These are phyloP conservation scores for Linum lewisii DNA, from an alignment of 345 rosid species.

Conservation along the genomic window DNA sequence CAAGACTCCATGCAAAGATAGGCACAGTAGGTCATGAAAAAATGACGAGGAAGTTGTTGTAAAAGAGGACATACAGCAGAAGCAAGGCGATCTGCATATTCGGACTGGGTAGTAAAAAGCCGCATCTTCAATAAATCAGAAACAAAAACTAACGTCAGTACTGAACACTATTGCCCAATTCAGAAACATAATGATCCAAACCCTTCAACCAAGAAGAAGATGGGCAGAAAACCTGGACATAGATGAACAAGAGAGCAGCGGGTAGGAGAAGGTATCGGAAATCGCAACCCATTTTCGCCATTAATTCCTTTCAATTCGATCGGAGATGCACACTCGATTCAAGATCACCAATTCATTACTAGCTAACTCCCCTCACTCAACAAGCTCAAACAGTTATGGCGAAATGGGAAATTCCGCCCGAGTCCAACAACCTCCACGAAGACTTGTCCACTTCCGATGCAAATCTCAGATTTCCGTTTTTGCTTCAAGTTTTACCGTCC, in stretches of 20 bases:
- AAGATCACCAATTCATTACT: neutral
- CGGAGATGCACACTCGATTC: neutral
- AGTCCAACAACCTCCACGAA: neutral
- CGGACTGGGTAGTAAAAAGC: slow-evolving; percentile 69
- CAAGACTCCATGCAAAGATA: neutral
- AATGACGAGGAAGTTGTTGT: neutral
- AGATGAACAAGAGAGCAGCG: slow-evolving; percentile 64
- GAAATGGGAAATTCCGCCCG: neutral
- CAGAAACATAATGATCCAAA: neutral
- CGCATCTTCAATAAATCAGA: slow-evolving; percentile 37
- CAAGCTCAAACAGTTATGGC: neutral
- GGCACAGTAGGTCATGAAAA: neutral
- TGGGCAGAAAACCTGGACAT: slow-evolving; percentile 56
- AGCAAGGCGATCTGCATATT: slow-evolving; percentile 74
- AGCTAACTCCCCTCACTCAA: neutral
- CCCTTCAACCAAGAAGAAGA: neutral
- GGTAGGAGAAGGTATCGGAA: slow-evolving; percentile 66
- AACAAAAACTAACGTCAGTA: neutral
- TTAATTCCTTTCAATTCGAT: slow-evolving; percentile 6
- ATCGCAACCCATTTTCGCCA: slow-evolving; percentile 53
- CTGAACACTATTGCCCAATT: neutral
- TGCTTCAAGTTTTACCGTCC: neutral
- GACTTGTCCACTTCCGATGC: neutral
- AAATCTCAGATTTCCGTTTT: neutral
- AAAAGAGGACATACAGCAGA: slow-evolving; percentile 43